Evolutionary conservation across 2,329 filamentous ascomycete genomes (phyloP), one percentile per base, ranked within the genome.

Genomic region (Trichoderma simmonsii): DNA sequence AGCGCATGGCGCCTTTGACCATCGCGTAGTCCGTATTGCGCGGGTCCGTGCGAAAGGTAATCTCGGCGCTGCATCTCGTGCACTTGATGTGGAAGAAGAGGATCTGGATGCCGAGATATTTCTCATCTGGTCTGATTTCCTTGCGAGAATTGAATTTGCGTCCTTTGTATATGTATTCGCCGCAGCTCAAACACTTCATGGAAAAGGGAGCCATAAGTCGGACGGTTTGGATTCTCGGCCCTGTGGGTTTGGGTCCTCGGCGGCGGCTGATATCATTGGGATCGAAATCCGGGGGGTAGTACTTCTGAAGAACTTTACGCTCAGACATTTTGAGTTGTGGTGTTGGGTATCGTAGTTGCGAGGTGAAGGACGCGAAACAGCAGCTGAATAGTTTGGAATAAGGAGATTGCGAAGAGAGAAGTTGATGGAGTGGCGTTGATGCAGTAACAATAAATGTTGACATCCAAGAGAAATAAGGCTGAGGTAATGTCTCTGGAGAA

Each of bases 71-170:
- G 82, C 95, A 98, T 62, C 94, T 85, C 39, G 95, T 97, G 82
- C 95, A 98, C 8, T 93, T 88, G 77, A 95, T 97, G 74, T 80
- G 78, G 85, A 98, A 98, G 34, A 92, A 89, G 83, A 91, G 96
- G 74, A 97, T 94, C 73, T 93, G 89, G 74, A 98, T 97, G 64
- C 89, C 89, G 61, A 97, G 89, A 83, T 99, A 99, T 76, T 92
- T 93, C 77, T 98, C 93, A 24, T 96, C 92, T 0, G 89, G 90
- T 0, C 93, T 94, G 0, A 93, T 97, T 79, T 98, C 94, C 79
- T 99, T 99, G 43, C 93, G 88, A 3, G 94, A 92, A 83, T 98
- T 98, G 87, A 98, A 98, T 79, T 98, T 98, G 73, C 95, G 90
- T 0, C 95, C 95, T 77, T 94, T 93, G 86, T 97, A 95, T 78